Conservation (phyloP, 2,329 filamentous ascomycete genomes). For the Chaetothyriales sp. region DNA sequence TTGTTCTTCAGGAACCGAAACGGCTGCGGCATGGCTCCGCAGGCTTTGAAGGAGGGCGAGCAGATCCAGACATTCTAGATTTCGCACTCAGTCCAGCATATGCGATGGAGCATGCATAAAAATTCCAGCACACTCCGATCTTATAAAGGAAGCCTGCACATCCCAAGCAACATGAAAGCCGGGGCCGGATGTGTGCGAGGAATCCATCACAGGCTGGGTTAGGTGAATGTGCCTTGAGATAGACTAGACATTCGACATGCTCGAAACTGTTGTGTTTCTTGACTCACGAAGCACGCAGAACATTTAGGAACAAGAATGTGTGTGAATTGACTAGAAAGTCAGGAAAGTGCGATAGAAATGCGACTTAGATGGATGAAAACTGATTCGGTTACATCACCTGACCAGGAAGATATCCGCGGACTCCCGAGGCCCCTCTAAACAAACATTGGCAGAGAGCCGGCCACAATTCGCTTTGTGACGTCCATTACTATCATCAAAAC, state of each 20-base stretch:
- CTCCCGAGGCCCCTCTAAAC: no score
- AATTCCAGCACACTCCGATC: background rate
- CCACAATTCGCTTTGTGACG: no score
- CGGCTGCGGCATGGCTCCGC: conserved; percentile 55
- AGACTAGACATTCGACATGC: background rate
- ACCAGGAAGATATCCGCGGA: no score
- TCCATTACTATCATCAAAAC: no score
- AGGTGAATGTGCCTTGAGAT: background rate
- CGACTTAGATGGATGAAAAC: no score
- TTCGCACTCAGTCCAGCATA: background rate
- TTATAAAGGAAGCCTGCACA: background rate
- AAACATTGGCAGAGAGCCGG: no score
- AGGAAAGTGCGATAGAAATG: no score
- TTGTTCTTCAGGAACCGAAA: conserved; percentile 95
- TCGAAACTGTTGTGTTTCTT: background rate
- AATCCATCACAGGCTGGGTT: background rate
- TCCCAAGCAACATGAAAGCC: background rate
- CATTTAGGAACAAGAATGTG: background rate
- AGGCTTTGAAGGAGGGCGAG: background rate
- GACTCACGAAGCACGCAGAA: background rate
- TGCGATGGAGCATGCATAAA: background rate
- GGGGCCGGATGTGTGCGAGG: background rate
- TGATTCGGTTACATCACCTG: no score
- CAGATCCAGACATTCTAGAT: background rate
- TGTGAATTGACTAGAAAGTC: background rate